A percentile compares a stretch with the other conserved stretches of the same genome.
Evolutionary conservation across 768 basidiomycete genomes (phyloP).

Genomic region (Rhizopogon roseolus): DNA sequence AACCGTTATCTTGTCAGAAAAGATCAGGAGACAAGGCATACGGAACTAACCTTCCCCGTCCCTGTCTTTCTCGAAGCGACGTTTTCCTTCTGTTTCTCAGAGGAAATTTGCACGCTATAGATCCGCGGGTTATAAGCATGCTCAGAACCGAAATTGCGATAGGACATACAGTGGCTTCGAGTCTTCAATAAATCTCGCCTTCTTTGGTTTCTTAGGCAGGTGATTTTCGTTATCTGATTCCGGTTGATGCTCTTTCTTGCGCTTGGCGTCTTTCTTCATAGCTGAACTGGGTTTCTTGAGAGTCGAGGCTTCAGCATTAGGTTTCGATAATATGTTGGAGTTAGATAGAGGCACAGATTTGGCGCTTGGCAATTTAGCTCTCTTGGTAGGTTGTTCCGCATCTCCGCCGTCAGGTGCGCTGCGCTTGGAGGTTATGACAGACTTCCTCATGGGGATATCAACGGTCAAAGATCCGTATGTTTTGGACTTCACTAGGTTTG

Average conservation of each 20-base stretch:
- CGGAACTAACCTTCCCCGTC: background rate
- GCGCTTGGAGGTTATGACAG: background rate
- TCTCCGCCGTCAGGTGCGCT: background rate
- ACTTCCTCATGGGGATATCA: background rate
- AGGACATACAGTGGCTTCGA: background rate
- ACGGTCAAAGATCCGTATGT: background rate
- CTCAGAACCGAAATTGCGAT: background rate
- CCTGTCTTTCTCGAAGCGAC: constrained; percentile 3
- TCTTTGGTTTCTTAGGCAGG: constrained; percentile 15
- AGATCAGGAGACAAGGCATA: background rate
- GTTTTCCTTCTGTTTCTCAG: constrained; percentile 34
- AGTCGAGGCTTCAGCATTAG: background rate
- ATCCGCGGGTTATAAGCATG: background rate
- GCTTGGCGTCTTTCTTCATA: constrained; percentile 5
- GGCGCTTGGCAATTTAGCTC: constrained; percentile 1
- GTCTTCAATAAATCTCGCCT: background rate
- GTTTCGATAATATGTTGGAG: background rate
- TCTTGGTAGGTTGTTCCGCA: constrained; percentile 10
- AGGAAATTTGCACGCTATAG: constrained; percentile 6
- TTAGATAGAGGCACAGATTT: background rate
- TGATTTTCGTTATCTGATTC: constrained; percentile 15
- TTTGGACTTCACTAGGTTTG: background rate
- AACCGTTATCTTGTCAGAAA: background rate
- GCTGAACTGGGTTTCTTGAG: background rate
- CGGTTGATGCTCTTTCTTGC: constrained; percentile 5